Base-by-base conservation (phyloP, 352 stramenopile species). In the Thraustotheca clavata region DNA sequence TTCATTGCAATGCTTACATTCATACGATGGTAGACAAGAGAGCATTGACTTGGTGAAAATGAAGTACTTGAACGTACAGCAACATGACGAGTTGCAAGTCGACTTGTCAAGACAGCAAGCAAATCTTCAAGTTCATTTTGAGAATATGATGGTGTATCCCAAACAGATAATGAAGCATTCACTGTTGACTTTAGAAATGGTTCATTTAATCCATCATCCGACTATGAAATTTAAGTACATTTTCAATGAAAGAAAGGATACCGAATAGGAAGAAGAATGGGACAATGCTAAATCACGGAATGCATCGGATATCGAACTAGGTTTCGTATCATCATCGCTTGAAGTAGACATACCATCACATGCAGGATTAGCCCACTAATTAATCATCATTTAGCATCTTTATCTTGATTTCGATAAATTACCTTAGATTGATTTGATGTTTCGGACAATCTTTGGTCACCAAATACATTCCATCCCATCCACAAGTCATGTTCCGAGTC, bases 71-170 rank as follows among this genome's bases (percentile, higher is more conserved):
- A 87, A 33, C 75, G 76, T 11, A 93, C 62, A 8, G 89, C 62
- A 22, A 93, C 73, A 47, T 93, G 84, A 9, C 84, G 71, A 7
- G 84, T 89, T 27, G 76, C 72, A 20, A 84, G 76, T 3, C 66
- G 72, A 26, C 79, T 89, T 60, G 74, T 71, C 59, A 93, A 76
- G 26, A 72, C 71, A 14, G 71, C 67, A 67, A 67, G 83, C n/a
- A 93, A 71, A 36, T 86, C 81, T 3, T 65, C 43, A 7, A 63
- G 60, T 27, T 65, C 35, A 22, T 65, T 65, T 27, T 54, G 57
- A 9, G 43, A 52, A 31, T 52, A 52, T 31, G 43, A n/a, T n/a
- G n/a, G n/a, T n/a, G n/a, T n/a, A n/a, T n/a, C n/a, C n/a, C n/a
- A n/a, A n/a, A n/a, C n/a, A n/a, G n/a, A n/a, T n/a, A n/a, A n/a